Evolutionary conservation across 2,329 filamentous ascomycete species (phyloP).

Genomic region (Stemphylium beticola): DNA sequence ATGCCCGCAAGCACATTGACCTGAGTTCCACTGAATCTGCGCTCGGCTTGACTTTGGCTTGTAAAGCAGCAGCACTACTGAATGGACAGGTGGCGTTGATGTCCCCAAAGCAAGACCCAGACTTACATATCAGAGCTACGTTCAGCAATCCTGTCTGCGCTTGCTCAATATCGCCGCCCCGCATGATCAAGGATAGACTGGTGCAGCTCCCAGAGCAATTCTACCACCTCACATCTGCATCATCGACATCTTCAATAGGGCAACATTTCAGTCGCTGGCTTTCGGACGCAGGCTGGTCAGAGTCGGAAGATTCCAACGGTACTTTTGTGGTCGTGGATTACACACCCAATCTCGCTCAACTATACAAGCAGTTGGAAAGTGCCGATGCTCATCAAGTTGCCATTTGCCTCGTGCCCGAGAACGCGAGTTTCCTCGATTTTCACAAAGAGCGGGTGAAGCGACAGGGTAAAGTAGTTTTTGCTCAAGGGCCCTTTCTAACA

Average conservation of each 20-base stretch:
- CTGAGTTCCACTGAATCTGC: conserved; percentile 50
- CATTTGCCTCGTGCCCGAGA: conserved; percentile 40
- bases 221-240: conserved; percentile 17
- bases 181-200: conserved; percentile 7
- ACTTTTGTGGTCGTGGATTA: conserved; percentile 38
- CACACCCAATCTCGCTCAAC: conserved; percentile 22
- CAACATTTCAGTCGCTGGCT: conserved; percentile 25
- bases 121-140: conserved; percentile 52
- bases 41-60: conserved; percentile 53
- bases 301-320: conserved; percentile 12
- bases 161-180: conserved; percentile 25
- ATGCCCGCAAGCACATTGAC: conserved; percentile 53
- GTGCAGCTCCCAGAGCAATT: conserved; percentile 15
- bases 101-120: conserved; percentile 43
- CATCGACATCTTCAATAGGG: conserved; percentile 14
- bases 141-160: conserved; percentile 36
- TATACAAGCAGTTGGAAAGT: conserved; percentile 19
- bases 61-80: conserved; percentile 51
- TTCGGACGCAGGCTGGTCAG: conserved; percentile 14
- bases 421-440: conserved; percentile 24
- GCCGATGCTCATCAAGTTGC: conserved; percentile 27
- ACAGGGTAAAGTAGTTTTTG: conserved; percentile 31
- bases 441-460: conserved; percentile 15
- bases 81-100: conserved; percentile 50
- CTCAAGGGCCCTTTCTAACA: conserved; percentile 37